Conservation (phyloP, 2,329 filamentous ascomycete species). For the Claviceps capensis region DNA sequence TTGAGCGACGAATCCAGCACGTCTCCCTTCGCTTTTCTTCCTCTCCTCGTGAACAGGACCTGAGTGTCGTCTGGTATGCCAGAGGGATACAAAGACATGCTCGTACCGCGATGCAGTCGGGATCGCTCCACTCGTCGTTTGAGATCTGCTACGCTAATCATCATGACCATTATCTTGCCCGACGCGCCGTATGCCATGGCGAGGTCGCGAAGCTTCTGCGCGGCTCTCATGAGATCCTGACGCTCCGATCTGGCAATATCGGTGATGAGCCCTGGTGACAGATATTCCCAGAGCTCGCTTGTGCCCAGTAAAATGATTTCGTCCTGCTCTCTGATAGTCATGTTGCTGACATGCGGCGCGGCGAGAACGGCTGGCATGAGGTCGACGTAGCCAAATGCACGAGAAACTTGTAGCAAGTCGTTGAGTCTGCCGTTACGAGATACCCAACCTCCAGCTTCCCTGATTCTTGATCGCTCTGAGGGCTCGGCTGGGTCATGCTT, state of each 20-base stretch:
- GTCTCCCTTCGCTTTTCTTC: slow-evolving; percentile 47
- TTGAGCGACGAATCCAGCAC: slow-evolving; percentile 78
- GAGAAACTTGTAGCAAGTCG: slow-evolving; percentile 77
- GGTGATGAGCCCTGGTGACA: slow-evolving; percentile 78
- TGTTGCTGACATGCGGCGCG: slow-evolving; percentile 67
- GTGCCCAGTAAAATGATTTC: slow-evolving; percentile 90
- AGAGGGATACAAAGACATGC: slow-evolving; percentile 72
- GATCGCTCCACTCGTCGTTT: slow-evolving; percentile 70
- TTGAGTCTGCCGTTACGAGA: slow-evolving; percentile 90
- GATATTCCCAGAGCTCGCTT: slow-evolving; percentile 87
- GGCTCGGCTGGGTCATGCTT: slow-evolving; percentile 91
- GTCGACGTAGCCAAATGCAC: slow-evolving; percentile 89
- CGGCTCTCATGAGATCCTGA: slow-evolving; percentile 82
- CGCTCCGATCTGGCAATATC: slow-evolving; percentile 82
- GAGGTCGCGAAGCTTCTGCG: slow-evolving; percentile 86
- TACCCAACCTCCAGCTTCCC: slow-evolving; percentile 90
- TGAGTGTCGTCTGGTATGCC: slow-evolving; percentile 57
- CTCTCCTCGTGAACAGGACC: slow-evolving; percentile 48
- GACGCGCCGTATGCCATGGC: slow-evolving; percentile 92
- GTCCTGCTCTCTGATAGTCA: slow-evolving; percentile 73
- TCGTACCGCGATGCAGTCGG: slow-evolving; percentile 60
- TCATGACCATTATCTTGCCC: slow-evolving; percentile 98
- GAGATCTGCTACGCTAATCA: slow-evolving; percentile 83
- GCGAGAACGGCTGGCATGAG: slow-evolving; percentile 89
- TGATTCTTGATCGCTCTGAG: slow-evolving; percentile 72